Evolutionary conservation across 345 rosid species (phyloP).

Genomic region (Chamaenerion angustifolium): DNA sequence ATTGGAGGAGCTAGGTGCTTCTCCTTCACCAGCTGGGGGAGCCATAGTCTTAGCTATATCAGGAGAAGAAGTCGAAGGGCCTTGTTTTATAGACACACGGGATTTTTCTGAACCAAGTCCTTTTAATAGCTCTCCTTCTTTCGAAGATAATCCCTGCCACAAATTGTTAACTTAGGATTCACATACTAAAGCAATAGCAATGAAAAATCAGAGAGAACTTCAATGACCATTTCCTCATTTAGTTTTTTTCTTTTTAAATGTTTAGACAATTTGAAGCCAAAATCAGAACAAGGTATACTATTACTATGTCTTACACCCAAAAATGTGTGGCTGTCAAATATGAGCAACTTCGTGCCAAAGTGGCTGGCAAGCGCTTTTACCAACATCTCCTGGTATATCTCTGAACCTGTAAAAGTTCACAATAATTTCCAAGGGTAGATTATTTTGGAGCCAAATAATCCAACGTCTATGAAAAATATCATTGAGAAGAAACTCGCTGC

Average conservation of each 20-base stretch:
- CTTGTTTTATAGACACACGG: conserved; percentile 33
- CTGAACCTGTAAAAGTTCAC: conserved; percentile 48
- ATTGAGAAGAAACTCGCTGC: not conserved
- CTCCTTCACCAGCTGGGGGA: conserved; percentile 37
- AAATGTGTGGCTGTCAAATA: conserved; percentile 66
- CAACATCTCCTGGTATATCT: conserved; percentile 86
- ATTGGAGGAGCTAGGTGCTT: conserved; percentile 36
- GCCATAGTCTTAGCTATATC: conserved; percentile 32
- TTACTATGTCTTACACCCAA: conserved; percentile 57
- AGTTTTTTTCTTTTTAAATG: too few species aligned
- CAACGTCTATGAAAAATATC: not conserved
- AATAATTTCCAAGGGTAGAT: not conserved
- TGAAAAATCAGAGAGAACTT: too few species aligned
- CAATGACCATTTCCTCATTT: too few species aligned
- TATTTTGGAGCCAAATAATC: not conserved
- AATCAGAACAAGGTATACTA: conserved; percentile 6
- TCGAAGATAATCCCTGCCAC: conserved; percentile 58
- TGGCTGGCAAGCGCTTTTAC: conserved; percentile 73
- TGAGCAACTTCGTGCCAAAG: conserved; percentile 69
- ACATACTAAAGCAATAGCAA: not conserved
- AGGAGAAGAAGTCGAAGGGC: conserved; percentile 14
- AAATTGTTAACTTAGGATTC: not conserved
- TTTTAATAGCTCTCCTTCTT: conserved; percentile 62
- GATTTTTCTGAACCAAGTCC: conserved; percentile 45
- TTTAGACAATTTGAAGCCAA: not conserved